Base-by-base conservation (phyloP, 2,329 filamentous ascomycete genomes). In the Acephala macrosclerotiorum region DNA sequence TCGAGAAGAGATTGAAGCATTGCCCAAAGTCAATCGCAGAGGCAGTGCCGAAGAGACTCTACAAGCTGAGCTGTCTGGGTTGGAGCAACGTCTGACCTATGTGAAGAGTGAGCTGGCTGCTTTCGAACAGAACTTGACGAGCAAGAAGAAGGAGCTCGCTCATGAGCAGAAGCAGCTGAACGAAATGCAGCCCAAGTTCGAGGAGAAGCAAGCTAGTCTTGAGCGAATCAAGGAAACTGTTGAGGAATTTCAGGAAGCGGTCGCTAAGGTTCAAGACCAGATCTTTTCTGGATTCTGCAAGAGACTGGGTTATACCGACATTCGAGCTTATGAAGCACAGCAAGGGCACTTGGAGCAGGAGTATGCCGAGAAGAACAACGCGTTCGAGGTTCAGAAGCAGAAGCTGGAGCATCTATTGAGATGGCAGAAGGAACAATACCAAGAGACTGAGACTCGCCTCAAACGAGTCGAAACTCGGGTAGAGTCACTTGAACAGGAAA, bases 281-380 rank as follows among this genome's bases (percentile, higher is more conserved):
- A 85, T 99, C 35, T 99, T 97, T 78, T 84, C 85, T 25, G 84
- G 84, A 47, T 99, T 99, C 80, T 99, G 96, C 80, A 87, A 89
- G 72, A 88, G 92, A 63, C 87, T 97, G 22, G 93, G 94, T 0
- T 98, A 97, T 77, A 85, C 87, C 65, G 91, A 96, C 74, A 96
- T 99, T 70, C 92, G 95, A 65, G 92, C 93, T 65, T 99, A 98
- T 74, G 94, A 98, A 77, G 91, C 91, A 29, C 94, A 96, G 71
- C 96, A 98, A 79, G 95, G 96, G 58, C 94, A 91, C 49, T 82
- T 97, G 58, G 94, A 98, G 78, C 93, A 97, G 77, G 93, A 98
- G 77, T 92, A 92, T 53, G 90, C 90, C 0, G 90, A 96, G 78
- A 94, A 94, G 82, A 93, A 93, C 68, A 89, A 92, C 61, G 90